Base-by-base conservation (phyloP, 495 filamentous ascomycete species). In the Penicillium macrosclerotiorum region DNA sequence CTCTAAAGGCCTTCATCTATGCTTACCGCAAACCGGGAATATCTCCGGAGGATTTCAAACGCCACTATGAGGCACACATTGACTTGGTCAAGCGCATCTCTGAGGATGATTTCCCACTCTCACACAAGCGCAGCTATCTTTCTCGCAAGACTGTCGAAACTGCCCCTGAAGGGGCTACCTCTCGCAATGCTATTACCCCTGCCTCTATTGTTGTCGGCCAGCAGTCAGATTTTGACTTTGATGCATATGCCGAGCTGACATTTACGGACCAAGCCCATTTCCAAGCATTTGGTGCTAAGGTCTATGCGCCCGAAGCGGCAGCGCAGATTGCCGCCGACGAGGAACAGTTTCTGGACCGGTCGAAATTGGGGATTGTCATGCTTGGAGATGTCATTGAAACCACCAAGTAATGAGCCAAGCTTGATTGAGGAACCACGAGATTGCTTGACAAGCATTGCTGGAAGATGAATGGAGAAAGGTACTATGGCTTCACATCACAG, bases 221-320 rank as follows among this genome's bases (percentile, higher is more conserved):
- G n/a, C 69, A 67, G 48, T 35, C 47, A 4, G 71, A 67, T 25
- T 65, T 69, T 24, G 63, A 73, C 20, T 69, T 64, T 41, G 72
- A 75, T 38, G 60, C 55, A 9, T 50, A 63, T 17, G 66, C 58
- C 3, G 64, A 67, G 33, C 31, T 75, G 4, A 62, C 50, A 0
- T 74, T 69, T 36, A 40, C 45, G 8, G 60, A 69, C 34, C 55
- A 59, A 19, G 59, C 42, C 13, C 55, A 57, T 6, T 67, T 63
- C 36, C 37, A 61, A 13, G 49, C 41, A 1, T 67, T 69, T 37
- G 40, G 29, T 26, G 61, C 55, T 0, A 54, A 58, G 27, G 26
- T 67, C 1, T 49, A 58, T 22, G 38, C 45, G 3, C 51, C 60
- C 3, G 62, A 62, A 8, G 42, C 47, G 17, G 51, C 53, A 24